Conservation (phyloP, 805 yeast species). For the Kodamaea nitidulidarum region DNA sequence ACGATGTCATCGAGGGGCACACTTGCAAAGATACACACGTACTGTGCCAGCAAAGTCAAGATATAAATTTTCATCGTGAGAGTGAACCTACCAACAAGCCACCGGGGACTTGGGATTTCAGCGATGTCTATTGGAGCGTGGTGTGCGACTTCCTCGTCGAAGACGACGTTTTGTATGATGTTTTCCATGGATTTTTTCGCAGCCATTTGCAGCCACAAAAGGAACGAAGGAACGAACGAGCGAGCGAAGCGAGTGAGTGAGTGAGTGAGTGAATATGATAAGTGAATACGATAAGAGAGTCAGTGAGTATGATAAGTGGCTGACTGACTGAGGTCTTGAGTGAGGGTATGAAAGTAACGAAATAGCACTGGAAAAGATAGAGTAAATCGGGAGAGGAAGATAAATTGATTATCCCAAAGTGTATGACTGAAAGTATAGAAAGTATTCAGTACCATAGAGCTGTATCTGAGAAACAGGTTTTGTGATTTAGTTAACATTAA, state of each 20-base stretch:
- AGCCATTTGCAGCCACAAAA: constrained; percentile 4
- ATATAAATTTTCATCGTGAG: constrained; percentile 17
- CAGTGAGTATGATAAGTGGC: no score
- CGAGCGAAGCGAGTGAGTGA: no score
- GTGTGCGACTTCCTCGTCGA: constrained; percentile 1
- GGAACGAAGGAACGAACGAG: not conserved
- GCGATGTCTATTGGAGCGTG: not conserved
- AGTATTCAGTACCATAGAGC: no score
- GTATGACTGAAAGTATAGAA: no score
- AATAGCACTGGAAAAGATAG: not conserved
- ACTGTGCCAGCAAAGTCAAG: constrained; percentile 24
- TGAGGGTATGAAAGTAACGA: no score
- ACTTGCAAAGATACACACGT: constrained; percentile 24
- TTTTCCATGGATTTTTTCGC: constrained; percentile 5
- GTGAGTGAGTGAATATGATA: not conserved
- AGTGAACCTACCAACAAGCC: constrained; percentile 12
- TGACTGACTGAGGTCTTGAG: no score
- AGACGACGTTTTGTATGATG: constrained; percentile 6
- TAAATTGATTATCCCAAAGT: no score
- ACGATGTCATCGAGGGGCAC: constrained; percentile 34
- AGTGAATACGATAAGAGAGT: no score
- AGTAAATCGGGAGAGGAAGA: no score
- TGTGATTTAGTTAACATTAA: no score
- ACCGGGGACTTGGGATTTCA: constrained; percentile 4
- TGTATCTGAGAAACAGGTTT: no score